Evolutionary conservation across 2,329 filamentous ascomycete species (phyloP).

Genomic region (Chaetomium strumarium): DNA sequence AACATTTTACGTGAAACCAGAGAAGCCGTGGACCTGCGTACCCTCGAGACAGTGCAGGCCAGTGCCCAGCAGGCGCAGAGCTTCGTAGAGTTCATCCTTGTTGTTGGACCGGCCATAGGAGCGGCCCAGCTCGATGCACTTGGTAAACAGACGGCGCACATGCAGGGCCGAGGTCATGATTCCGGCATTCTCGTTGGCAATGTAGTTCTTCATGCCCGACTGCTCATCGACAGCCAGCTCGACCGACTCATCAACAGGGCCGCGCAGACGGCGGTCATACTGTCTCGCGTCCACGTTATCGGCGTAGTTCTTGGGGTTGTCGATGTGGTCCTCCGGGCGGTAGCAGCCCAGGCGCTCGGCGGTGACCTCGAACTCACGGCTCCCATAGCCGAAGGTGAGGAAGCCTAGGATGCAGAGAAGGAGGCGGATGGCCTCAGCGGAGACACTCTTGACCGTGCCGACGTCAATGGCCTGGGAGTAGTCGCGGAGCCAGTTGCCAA

Average conservation of each 20-base stretch:
- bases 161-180: slow-evolving; percentile 80
- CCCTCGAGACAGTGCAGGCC: slow-evolving; percentile 83
- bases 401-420: slow-evolving; percentile 86
- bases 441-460: slow-evolving; percentile 84
- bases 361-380: slow-evolving; percentile 80
- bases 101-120: slow-evolving; percentile 60
- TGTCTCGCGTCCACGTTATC: slow-evolving; percentile 80
- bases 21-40: slow-evolving; percentile 25
- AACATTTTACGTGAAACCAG: background rate
- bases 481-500: slow-evolving; percentile 91
- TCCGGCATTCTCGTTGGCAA: slow-evolving; percentile 71
- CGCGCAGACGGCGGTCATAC: slow-evolving; percentile 76
- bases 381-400: slow-evolving; percentile 79
- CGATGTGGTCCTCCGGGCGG: slow-evolving; percentile 73
- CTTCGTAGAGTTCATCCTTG: slow-evolving; percentile 78
- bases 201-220: slow-evolving; percentile 87
- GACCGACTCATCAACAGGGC: slow-evolving; percentile 68
- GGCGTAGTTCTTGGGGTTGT: slow-evolving; percentile 75
- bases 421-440: slow-evolving; percentile 83
- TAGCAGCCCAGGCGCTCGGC: slow-evolving; percentile 74
- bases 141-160: slow-evolving; percentile 65
- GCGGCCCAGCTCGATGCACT: slow-evolving; percentile 74
- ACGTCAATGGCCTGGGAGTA: slow-evolving; percentile 94
- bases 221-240: slow-evolving; percentile 74
- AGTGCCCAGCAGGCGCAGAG: slow-evolving; percentile 78